A percentile compares a stretch with the other conserved stretches of the same genome.
Conservation (phyloP, 768 basidiomycete species). For the Podaxis mareebaensis region DNA sequence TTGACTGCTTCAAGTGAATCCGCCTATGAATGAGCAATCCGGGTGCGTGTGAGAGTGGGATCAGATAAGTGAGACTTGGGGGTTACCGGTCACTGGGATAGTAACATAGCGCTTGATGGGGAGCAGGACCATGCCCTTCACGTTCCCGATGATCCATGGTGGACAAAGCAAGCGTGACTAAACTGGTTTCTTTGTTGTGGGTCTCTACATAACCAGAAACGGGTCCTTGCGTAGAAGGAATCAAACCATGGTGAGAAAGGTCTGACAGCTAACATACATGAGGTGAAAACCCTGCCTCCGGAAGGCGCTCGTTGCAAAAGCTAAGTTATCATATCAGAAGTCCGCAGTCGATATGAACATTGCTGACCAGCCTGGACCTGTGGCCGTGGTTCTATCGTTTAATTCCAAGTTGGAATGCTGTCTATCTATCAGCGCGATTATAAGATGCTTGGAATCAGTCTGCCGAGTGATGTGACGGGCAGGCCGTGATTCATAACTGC, state of each 20-base stretch:
- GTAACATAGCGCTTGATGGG: constrained; percentile 6
- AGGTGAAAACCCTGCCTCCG: background rate
- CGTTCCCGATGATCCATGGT: background rate
- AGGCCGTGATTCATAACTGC: background rate
- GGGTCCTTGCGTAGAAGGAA: background rate
- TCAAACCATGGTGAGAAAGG: background rate
- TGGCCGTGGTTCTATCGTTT: background rate
- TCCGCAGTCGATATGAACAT: constrained; percentile 8
- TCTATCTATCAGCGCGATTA: background rate
- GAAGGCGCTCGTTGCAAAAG: background rate
- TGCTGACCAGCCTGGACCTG: background rate
- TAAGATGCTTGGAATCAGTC: background rate
- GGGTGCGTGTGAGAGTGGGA: background rate
- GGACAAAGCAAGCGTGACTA: background rate
- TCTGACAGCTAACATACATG: background rate
- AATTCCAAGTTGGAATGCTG: background rate
- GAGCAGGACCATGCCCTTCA: background rate
- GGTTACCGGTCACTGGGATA: background rate
- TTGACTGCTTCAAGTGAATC: background rate
- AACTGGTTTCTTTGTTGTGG: background rate
- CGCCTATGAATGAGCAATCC: background rate
- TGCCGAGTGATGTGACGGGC: background rate
- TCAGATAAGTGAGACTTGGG: background rate
- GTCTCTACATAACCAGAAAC: background rate
- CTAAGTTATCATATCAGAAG: constrained; percentile 8